A percentile compares a stretch with the other conserved stretches of the same genome.
Evolutionary conservation across 768 basidiomycete genomes (phyloP).

Genomic region (Dentipellis sp.): DNA sequence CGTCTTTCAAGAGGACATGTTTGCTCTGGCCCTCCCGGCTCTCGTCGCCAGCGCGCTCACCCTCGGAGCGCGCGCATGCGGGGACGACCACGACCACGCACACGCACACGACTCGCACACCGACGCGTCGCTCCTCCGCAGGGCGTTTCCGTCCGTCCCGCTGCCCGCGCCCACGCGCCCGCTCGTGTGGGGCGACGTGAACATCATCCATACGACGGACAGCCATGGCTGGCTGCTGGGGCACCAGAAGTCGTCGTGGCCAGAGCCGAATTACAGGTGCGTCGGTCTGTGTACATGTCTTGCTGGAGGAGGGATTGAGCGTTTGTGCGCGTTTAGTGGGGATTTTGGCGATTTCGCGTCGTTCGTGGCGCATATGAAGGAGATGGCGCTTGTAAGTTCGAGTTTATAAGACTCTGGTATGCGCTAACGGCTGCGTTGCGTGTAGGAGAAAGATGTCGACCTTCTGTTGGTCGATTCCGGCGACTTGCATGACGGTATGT

Average conservation of each 20-base stretch:
- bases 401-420: not conserved
- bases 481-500: conserved; percentile 61
- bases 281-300: conserved; percentile 42
- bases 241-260: conserved; percentile 65
- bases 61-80: not conserved
- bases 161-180: conserved; percentile 54
- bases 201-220: conserved; percentile 82
- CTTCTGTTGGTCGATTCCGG: conserved; percentile 77
- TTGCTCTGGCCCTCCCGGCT: not conserved
- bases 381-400: conserved; percentile 43
- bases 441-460: conserved; percentile 66
- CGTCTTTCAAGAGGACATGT: no score
- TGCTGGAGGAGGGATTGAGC: conserved; percentile 81
- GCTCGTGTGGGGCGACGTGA: conserved; percentile 81
- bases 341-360: conserved; percentile 79
- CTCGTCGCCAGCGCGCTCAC: not conserved
- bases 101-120: not conserved
- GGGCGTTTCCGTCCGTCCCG: conserved; percentile 18
- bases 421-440: conserved; percentile 3
- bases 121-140: conserved; percentile 27
- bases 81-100: not conserved
- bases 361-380: conserved; percentile 80
- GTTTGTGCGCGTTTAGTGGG: conserved; percentile 24
- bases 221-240: conserved; percentile 78
- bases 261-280: conserved; percentile 69